A percentile compares a stretch with the other conserved stretches of the same genome.
Conservation (phyloP, 176 grass and related monocot species). For the Triticum turgidum region DNA sequence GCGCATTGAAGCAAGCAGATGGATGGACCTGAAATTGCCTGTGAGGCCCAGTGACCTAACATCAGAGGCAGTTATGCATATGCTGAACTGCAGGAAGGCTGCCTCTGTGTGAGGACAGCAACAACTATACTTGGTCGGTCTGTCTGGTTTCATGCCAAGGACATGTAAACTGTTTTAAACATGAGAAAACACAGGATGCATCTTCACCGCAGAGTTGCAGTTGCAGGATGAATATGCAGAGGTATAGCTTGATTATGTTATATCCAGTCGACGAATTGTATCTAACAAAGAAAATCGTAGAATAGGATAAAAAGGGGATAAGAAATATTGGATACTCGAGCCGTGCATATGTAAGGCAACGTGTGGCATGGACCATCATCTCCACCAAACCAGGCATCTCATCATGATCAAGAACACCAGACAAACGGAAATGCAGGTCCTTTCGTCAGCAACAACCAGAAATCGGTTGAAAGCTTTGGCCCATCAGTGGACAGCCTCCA, state of each 20-base stretch:
- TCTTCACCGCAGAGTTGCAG: too few species aligned
- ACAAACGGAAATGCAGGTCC: conserved; percentile 32
- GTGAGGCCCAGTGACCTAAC: conserved; percentile 11
- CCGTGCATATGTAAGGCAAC: conserved; percentile 1
- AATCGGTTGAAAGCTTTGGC: conserved; percentile 19
- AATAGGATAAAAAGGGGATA: neutral
- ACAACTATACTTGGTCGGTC: neutral
- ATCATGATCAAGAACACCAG: conserved; percentile 27
- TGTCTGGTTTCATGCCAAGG: neutral
- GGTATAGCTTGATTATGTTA: neutral
- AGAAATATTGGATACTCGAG: neutral
- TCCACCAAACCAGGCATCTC: conserved; percentile 27
- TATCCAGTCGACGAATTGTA: neutral
- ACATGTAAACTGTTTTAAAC: neutral
- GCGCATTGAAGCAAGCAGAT: conserved; percentile 25
- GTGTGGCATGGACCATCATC: conserved; percentile 14
- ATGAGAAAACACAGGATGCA: too few species aligned
- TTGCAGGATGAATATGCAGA: neutral
- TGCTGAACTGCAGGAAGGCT: neutral
- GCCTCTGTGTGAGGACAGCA: neutral
- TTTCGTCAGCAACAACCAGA: conserved; percentile 23
- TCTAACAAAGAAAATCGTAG: neutral
- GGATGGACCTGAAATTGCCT: conserved; percentile 31
- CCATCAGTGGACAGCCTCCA: neutral
- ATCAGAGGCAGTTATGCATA: conserved; percentile 21